Evolutionary conservation across 2,329 filamentous ascomycete species (phyloP).

Genomic region (Tolypocladium guangdongense): DNA sequence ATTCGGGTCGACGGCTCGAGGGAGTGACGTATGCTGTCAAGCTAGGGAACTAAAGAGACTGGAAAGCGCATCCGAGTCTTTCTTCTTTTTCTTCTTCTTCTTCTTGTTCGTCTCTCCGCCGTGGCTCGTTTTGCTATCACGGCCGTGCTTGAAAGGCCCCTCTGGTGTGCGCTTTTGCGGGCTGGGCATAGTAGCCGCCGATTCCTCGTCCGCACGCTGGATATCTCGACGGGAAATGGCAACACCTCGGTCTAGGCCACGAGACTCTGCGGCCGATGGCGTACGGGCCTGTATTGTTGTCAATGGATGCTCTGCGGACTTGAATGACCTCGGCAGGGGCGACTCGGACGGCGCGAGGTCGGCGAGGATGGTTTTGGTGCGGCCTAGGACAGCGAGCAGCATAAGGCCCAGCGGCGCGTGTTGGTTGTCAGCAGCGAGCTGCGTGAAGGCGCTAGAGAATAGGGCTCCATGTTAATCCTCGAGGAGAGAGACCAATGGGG

Average conservation of each 20-base stretch:
- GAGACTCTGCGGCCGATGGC: neutral
- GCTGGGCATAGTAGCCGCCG: neutral
- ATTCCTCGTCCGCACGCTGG: neutral
- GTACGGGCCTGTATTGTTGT: neutral
- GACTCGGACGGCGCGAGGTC: slow-evolving; percentile 16
- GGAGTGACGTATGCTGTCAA: neutral
- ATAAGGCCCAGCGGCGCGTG: slow-evolving; percentile 62
- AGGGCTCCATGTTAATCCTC: neutral
- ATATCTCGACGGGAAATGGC: slow-evolving; percentile 16
- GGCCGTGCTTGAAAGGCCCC: neutral
- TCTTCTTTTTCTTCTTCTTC: slow-evolving; percentile 44
- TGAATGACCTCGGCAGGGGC: neutral
- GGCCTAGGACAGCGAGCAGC: slow-evolving; percentile 53
- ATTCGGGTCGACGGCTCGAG: neutral
- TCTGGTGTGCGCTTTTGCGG: neutral
- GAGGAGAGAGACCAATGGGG: neutral
- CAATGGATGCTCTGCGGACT: neutral
- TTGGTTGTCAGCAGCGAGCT: slow-evolving; percentile 59
- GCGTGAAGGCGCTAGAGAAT: slow-evolving; percentile 48
- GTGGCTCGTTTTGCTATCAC: slow-evolving; percentile 3
- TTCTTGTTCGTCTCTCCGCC: slow-evolving; percentile 14
- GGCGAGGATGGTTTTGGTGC: slow-evolving; percentile 36
- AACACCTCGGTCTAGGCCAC: slow-evolving; percentile 14
- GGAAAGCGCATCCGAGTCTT: slow-evolving; percentile 56
- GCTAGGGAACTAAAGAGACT: slow-evolving; percentile 54